phyloP scores from a whole-genome alignment of 768 basidiomycete genomes.

The Lactifluus hygrophoroides region DNA sequence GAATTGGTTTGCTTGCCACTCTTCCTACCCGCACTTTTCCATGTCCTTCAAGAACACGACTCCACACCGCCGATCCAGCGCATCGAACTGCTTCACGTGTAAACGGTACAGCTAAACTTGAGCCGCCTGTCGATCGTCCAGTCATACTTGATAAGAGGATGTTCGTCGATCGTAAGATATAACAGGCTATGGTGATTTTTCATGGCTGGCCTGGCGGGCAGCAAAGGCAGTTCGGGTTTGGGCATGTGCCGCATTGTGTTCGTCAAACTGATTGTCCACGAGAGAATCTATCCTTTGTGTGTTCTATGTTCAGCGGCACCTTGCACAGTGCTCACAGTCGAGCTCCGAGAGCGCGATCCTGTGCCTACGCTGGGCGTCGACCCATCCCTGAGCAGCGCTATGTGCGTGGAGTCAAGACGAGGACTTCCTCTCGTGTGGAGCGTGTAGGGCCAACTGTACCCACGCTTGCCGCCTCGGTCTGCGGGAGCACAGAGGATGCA shows the following conservation, averaged over 20 bases:
- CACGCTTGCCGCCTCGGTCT: slow-evolving; percentile 31
- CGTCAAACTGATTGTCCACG: slow-evolving; percentile 45
- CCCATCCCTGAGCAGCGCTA: not conserved
- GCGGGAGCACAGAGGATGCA: slow-evolving; percentile 33
- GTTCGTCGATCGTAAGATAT: slow-evolving; percentile 45
- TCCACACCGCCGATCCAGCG: slow-evolving; percentile 58
- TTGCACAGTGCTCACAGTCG: too few species aligned
- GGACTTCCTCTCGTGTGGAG: not conserved
- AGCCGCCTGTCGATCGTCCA: too few species aligned
- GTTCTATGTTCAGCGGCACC: too few species aligned
- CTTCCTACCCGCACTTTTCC: too few species aligned
- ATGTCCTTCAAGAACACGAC: too few species aligned
- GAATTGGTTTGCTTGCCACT: slow-evolving; percentile 52
- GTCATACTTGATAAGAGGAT: too few species aligned
- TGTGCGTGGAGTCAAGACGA: not conserved
- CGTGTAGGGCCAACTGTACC: slow-evolving; percentile 27
- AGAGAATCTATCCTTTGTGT: slow-evolving; percentile 27
- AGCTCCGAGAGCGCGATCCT: too few species aligned
- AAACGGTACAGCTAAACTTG: slow-evolving; percentile 76
- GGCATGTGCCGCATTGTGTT: slow-evolving; percentile 54
- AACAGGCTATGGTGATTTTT: slow-evolving; percentile 46
- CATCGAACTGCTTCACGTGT: slow-evolving; percentile 74
- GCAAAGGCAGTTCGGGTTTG: slow-evolving; percentile 32
- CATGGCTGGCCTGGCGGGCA: slow-evolving; percentile 23
- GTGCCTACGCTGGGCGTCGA: too few species aligned